Conservation (phyloP, 1,284 basidiomycete species). For the Rhodotorula sp. region DNA sequence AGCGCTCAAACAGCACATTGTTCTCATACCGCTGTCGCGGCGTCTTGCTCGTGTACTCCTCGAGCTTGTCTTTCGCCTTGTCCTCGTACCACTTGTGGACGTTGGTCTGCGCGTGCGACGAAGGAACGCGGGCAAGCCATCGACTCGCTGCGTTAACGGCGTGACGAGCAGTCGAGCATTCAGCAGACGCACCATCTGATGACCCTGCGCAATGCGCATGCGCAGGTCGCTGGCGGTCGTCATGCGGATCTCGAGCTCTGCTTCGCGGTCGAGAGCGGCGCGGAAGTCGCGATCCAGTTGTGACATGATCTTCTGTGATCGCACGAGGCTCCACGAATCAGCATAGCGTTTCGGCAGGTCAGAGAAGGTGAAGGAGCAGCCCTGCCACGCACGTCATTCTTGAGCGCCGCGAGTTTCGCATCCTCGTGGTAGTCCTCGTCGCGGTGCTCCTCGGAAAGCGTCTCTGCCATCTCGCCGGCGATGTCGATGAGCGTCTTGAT, state of each 20-base stretch:
- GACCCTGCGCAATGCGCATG: slow-evolving; percentile 14
- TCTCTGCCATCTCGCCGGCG: slow-evolving; percentile 23
- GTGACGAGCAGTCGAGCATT: not conserved
- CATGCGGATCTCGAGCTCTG: slow-evolving; percentile 17
- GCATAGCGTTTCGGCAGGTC: too few relatives aligned
- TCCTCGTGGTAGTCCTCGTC: slow-evolving; percentile 23
- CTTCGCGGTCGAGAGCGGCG: slow-evolving; percentile 9
- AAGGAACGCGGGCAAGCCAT: not conserved
- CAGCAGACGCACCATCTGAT: slow-evolving; percentile 26
- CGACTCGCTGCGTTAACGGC: too few relatives aligned
- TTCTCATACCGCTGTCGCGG: slow-evolving; percentile 25
- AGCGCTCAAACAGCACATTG: slow-evolving; percentile 11
- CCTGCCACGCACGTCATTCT: slow-evolving; percentile 21
- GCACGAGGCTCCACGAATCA: too few relatives aligned
- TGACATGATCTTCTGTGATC: not conserved
- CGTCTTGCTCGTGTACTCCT: slow-evolving; percentile 14
- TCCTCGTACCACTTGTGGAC: slow-evolving; percentile 25
- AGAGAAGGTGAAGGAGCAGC: not conserved
- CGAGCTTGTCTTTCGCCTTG: not conserved
- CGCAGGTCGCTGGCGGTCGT: slow-evolving; percentile 19
- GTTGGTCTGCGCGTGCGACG: slow-evolving; percentile 17
- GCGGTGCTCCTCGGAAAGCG: slow-evolving; percentile 1
- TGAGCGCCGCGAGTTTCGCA: not conserved
- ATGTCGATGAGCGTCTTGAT: slow-evolving; percentile 6
- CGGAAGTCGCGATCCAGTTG: slow-evolving; percentile 28